phyloP scores from a whole-genome alignment of 2,329 filamentous ascomycete species.

The Fonsecaea monophora region DNA sequence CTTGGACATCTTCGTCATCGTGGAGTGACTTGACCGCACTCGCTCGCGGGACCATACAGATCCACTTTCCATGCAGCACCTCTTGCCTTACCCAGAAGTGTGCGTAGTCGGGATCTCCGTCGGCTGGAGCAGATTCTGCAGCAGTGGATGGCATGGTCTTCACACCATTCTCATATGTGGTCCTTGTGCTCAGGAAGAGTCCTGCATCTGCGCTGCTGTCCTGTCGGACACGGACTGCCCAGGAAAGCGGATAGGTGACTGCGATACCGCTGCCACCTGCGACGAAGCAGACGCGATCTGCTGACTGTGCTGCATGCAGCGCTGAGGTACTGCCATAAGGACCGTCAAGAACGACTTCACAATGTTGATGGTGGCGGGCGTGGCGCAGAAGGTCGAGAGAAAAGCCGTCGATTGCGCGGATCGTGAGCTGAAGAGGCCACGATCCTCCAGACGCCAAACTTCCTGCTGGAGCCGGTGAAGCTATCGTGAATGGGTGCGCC shows the following conservation, averaged over 20 bases:
- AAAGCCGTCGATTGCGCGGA: conserved; percentile 67
- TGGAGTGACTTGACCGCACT: conserved; percentile 5
- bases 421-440: conserved; percentile 61
- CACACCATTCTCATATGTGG: conserved; percentile 29
- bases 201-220: conserved; percentile 19
- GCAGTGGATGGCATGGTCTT: conserved; percentile 14
- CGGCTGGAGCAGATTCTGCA: conserved; percentile 13
- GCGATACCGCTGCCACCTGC: conserved; percentile 71
- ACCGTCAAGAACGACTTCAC: conserved; percentile 64
- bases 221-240: conserved; percentile 30
- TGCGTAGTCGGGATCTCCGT: conserved; percentile 19
- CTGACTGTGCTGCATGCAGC: conserved; percentile 58
- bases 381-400: conserved; percentile 62
- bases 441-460: conserved; percentile 40
- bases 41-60: conserved; percentile 33
- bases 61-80: conserved; percentile 33
- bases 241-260: conserved; percentile 65
- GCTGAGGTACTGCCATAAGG: conserved; percentile 68
- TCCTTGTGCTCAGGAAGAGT: conserved; percentile 26
- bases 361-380: conserved; percentile 54
- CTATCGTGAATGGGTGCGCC: conserved; percentile 71
- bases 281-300: conserved; percentile 61
- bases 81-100: conserved; percentile 41
- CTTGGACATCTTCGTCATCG: neutral
- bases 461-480: conserved; percentile 51